Conservation (phyloP, 2,329 filamentous ascomycete genomes). For the Dactylonectria macrodidyma region DNA sequence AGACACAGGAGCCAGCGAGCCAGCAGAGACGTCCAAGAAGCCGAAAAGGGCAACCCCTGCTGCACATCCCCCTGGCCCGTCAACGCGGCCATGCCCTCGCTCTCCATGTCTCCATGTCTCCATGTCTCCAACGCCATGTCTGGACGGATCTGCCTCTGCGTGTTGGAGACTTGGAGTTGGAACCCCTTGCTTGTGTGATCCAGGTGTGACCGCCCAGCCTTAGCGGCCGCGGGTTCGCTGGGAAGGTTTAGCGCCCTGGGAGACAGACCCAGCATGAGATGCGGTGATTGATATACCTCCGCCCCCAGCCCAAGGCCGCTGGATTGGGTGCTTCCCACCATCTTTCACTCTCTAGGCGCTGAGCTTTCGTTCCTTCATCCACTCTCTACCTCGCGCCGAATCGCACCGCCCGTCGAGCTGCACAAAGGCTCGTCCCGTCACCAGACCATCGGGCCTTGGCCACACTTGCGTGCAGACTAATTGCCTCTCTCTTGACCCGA, state of each 20-base stretch:
- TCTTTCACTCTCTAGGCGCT: constrained; percentile 47
- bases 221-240: constrained; percentile 21
- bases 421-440: constrained; percentile 42
- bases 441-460: constrained; percentile 46
- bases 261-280: constrained; percentile 1
- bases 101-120: not conserved
- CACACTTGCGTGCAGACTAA: constrained; percentile 24
- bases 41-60: constrained; percentile 34
- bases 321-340: constrained; percentile 37
- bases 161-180: too few species aligned
- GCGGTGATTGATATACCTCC: constrained; percentile 32
- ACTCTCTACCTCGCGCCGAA: constrained; percentile 37
- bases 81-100: constrained; percentile 27
- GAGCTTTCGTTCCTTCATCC: constrained; percentile 38
- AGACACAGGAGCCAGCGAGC: constrained; percentile 11
- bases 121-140: constrained; percentile 10
- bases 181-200: constrained; percentile 4
- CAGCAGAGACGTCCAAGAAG: constrained; percentile 15
- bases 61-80: constrained; percentile 46
- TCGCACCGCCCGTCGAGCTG: constrained; percentile 39
- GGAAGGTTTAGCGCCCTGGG: constrained; percentile 21
- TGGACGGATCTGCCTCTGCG: not conserved
- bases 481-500: constrained; percentile 24
- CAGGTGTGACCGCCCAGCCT: constrained; percentile 24
- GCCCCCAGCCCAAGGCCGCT: constrained; percentile 24